Base-by-base conservation (phyloP, 257 asterid species). In the Dorcoceras hygrometricum region DNA sequence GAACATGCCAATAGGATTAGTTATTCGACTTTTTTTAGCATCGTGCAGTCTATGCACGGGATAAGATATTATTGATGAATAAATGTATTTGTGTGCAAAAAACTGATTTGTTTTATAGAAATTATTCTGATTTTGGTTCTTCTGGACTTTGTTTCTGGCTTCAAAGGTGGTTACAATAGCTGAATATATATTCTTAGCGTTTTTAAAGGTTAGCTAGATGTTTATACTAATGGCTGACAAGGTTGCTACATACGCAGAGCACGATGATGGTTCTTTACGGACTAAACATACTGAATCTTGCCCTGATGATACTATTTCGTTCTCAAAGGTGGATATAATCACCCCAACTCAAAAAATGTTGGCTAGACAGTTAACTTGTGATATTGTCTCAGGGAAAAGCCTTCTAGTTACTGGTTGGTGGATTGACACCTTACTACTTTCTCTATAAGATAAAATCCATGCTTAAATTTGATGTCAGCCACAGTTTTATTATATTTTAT, bases 321-420 rank as follows among this genome's bases (percentile, higher is more conserved):
- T 94, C 82, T 83, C 95, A 29, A 83, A 82, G 63, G 90, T 90
- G 81, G 95, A 94, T 78, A 88, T 94, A 55, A 73, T 94, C 57
- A 90, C 97, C 63, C 99, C 99, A 25, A 71, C 77, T 68, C 97
- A 90, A 82, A 90, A 94, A 79, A 51, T 83, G 78, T 68, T 90
- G 90, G 97, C 99, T 62, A 83, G 86, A 81, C 86, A 88, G 78
- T 75, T 94, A 69, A 76, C 80, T 27, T 94, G 95, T 64, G 89
- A 87, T 72, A 77, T 94, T 70, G 86, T 82, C 65, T 83, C 90
- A 28, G 97, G 99, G 75, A 87, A 84, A 77, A 90, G 95, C 82
- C 86, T 94, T 66, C 97, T 94, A 68, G 93, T 90, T 57, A 94
- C 99, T 60, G 99, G 99, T 94, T 76, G 82, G 96, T 85, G 60